phyloP scores from a whole-genome alignment of 1,284 basidiomycete species.

The Ceratobasidium sp. region DNA sequence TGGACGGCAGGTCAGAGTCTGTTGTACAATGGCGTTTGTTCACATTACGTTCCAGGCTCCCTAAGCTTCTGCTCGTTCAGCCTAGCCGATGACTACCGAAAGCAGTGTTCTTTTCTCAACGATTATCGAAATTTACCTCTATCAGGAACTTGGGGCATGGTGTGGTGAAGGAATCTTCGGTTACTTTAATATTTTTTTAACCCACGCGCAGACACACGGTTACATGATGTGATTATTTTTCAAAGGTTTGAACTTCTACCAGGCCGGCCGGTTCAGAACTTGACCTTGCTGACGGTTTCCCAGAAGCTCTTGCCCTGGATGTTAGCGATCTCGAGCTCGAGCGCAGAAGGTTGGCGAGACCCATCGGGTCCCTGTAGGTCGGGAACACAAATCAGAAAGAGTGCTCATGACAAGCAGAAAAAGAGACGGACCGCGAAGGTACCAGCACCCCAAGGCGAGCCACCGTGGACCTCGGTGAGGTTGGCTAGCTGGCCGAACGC shows the following conservation, averaged over 20 bases:
- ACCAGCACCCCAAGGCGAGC: constrained; percentile 78
- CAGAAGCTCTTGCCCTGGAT: constrained; percentile 74
- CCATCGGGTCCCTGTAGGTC: constrained; percentile 62
- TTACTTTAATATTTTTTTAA: constrained; percentile 6
- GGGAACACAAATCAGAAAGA: neutral
- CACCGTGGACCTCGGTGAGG: constrained; percentile 74
- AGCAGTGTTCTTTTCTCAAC: too few species aligned
- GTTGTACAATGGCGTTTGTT: too few species aligned
- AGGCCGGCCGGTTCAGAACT: constrained; percentile 50
- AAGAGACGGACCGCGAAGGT: constrained; percentile 57
- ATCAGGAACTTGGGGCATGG: too few species aligned
- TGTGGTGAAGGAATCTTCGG: too few species aligned
- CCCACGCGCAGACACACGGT: neutral
- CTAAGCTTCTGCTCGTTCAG: too few species aligned
- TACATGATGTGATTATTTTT: neutral
- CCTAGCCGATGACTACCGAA: too few species aligned
- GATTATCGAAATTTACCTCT: too few species aligned
- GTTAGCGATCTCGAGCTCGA: constrained; percentile 73
- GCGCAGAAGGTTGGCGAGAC: constrained; percentile 66
- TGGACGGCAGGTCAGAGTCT: too few species aligned
- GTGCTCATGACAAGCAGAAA: constrained; percentile 49
- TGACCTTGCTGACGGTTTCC: constrained; percentile 60
- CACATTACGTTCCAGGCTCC: too few species aligned
- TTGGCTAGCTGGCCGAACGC: constrained; percentile 68
- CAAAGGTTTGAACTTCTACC: neutral